A percentile compares a stretch with the other conserved stretches of the same genome.
phyloP scores from a whole-genome alignment of 2,329 filamentous ascomycete species.

The Talaromyces islandicus region DNA sequence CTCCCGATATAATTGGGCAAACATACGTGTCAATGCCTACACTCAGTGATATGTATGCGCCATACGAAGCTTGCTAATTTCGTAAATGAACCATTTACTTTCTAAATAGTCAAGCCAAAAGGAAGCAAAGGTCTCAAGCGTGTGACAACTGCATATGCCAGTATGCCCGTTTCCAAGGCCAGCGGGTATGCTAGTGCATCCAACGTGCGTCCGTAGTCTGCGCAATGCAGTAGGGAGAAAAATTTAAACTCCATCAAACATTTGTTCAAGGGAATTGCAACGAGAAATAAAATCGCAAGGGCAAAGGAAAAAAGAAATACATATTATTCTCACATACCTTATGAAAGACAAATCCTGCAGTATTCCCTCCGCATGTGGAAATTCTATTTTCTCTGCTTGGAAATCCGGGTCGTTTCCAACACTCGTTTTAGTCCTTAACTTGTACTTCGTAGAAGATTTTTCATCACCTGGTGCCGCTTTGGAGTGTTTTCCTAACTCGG shows the following conservation, averaged over 20 bases:
- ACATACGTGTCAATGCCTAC: not conserved
- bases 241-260: not conserved
- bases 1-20: not conserved
- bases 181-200: not conserved
- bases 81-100: not conserved
- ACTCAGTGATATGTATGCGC: not conserved
- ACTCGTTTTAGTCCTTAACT: conserved; percentile 51
- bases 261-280: not conserved
- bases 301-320: conserved; percentile 9
- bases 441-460: conserved; percentile 44
- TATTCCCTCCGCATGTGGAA: conserved; percentile 51
- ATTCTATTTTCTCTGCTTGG: conserved; percentile 53
- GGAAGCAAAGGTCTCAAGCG: not conserved
- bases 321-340: conserved; percentile 49
- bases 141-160: not conserved
- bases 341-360: conserved; percentile 68
- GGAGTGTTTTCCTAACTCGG: conserved; percentile 21
- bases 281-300: conserved; percentile 11
- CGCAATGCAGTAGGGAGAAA: not conserved
- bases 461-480: conserved; percentile 47
- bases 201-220: not conserved
- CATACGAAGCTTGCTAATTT: not conserved
- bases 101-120: not conserved
- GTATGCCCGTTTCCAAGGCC: not conserved
- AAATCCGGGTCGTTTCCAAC: conserved; percentile 62